Base-by-base conservation (phyloP, 148 eudicot genomes). In the Rhododendron williamsianum region DNA sequence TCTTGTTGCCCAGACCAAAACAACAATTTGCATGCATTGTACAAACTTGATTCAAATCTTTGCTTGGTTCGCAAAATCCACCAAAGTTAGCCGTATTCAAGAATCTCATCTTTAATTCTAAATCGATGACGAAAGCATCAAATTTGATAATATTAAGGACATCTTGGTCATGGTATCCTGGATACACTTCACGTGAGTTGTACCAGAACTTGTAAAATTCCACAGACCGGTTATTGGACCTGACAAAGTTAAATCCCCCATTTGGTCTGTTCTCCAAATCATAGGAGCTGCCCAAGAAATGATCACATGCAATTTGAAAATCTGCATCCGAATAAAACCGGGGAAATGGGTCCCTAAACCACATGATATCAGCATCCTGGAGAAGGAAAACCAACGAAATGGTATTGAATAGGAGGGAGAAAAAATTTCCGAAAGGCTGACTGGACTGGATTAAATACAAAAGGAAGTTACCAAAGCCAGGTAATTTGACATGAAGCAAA, bases 311-410 rank as follows among this genome's bases (percentile, higher is more conserved):
- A 67, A 91, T 91, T 80, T 93, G 95, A 86, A 93, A 93, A 89
- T 93, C 90, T 81, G 92, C 90, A 83, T 93, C 92, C 5, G 86
- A 86, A 63, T 83, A 86, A 84, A 93, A 89, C 81, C 69, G 93
- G 1, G 89, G 84, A 86, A 91, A 91, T 56, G 95, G 95, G 91
- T 91, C 89, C 87, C 95, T 89, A 85, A 93, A 87, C 95, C 95
- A 93, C 95, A 93, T 89, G 65, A 91, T 77, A 89, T 93, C 93
- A 33, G 92, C 91, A 86, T 93, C 95, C 95, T 93, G 92, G 43
- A 86, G 51, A 43, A 71, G 80, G n/a, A 72, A 81, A 86, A 51
- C 18, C 85, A 72, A 49, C 46, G n/a, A 74, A 52, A 74, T 52
- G 30, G n/a, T 11, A 74, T 11, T 74, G 36, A 23, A 74, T 76